A percentile compares a stretch with the other conserved stretches of the same genome.
Conservation (phyloP, 495 filamentous ascomycete species). For the Physcia stellaris region DNA sequence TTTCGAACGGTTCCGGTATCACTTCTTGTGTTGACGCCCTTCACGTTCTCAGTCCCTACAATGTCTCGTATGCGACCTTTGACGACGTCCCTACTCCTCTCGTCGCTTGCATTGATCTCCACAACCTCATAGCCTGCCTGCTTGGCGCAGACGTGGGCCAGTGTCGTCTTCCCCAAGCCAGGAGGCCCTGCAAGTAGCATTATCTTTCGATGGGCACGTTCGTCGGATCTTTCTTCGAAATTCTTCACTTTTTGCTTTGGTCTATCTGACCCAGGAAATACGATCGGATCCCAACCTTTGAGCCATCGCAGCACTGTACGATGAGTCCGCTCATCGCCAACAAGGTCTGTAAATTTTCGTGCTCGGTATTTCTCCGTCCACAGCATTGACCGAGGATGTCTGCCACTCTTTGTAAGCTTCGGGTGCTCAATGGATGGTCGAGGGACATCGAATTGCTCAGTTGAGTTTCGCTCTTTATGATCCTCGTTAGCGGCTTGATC, state of each 20-base stretch:
- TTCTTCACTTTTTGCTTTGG: slow-evolving; percentile 31
- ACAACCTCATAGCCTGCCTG: slow-evolving; percentile 94
- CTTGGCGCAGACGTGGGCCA: slow-evolving; percentile 88
- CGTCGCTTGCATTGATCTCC: slow-evolving; percentile 78
- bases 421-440: slow-evolving; percentile 24
- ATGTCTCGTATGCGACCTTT: slow-evolving; percentile 79
- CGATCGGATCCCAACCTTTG: slow-evolving; percentile 83
- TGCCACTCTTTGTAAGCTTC: slow-evolving; percentile 25
- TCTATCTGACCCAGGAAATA: slow-evolving; percentile 62
- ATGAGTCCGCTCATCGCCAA: slow-evolving; percentile 91
- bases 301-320: slow-evolving; percentile 85
- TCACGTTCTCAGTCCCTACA: slow-evolving; percentile 83
- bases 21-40: slow-evolving; percentile 56
- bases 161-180: slow-evolving; percentile 87
- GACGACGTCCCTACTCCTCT: slow-evolving; percentile 64
- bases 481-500: slow-evolving; percentile 41
- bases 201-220: slow-evolving; percentile 68
- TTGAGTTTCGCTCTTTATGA: slow-evolving; percentile 17
- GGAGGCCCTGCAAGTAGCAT: slow-evolving; percentile 81
- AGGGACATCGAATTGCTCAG: slow-evolving; percentile 23
- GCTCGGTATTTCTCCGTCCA: slow-evolving; percentile 93
- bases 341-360: slow-evolving; percentile 77
- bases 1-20: slow-evolving; percentile 50
- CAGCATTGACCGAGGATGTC: slow-evolving; percentile 38
- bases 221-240: slow-evolving; percentile 36